A percentile compares a stretch with the other conserved stretches of the same genome.
Evolutionary conservation across 495 filamentous ascomycete species (phyloP).

Genomic region (Talaromyces ruber): DNA sequence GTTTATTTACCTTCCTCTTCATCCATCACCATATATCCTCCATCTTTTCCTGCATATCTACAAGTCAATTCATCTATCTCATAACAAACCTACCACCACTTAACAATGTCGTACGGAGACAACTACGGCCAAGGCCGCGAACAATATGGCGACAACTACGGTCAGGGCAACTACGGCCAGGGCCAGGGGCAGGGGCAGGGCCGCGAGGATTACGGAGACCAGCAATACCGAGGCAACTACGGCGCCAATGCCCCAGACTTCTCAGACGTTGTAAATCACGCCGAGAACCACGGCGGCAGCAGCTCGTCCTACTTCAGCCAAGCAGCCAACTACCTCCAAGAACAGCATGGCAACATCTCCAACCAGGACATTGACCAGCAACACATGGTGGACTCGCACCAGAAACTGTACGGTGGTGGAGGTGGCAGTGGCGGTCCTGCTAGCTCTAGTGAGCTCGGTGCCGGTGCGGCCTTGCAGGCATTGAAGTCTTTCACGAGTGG

Average conservation of each 20-base stretch:
- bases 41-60: not conserved
- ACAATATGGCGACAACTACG: not conserved
- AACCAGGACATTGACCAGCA: constrained; percentile 45
- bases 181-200: not conserved
- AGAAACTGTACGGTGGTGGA: constrained; percentile 42
- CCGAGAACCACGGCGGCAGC: constrained; percentile 4
- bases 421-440: constrained; percentile 21
- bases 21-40: not conserved
- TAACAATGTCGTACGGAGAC: constrained; percentile 6
- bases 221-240: constrained; percentile 6
- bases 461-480: constrained; percentile 59
- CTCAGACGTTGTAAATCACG: constrained; percentile 3
- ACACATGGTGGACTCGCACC: constrained; percentile 44
- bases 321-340: constrained; percentile 5
- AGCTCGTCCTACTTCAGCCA: constrained; percentile 3
- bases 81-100: not conserved
- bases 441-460: constrained; percentile 38
- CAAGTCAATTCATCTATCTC: not conserved
- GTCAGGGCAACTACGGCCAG: not conserved
- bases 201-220: not conserved
- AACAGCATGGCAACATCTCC: constrained; percentile 2
- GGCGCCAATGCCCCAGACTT: constrained; percentile 3
- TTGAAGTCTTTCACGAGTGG: constrained; percentile 53
- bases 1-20: not conserved
- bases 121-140: not conserved